These are phyloP conservation scores for Allodekkera sacchari DNA, from an alignment of 805 yeast species.

Conservation along the genomic window DNA sequence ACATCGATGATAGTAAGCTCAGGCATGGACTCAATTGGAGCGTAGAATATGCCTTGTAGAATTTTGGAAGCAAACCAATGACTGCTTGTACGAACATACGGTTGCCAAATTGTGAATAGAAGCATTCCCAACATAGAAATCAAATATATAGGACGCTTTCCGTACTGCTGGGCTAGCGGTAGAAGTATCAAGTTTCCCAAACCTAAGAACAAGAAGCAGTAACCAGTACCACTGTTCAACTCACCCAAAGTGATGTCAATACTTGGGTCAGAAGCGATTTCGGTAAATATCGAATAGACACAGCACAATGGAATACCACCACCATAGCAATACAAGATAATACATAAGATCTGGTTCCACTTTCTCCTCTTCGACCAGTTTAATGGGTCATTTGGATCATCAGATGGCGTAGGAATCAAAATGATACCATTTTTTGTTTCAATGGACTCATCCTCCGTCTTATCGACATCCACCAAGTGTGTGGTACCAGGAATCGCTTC, in stretches of 20 bases:
- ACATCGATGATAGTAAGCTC: conserved; percentile 42
- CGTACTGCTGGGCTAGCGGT: conserved; percentile 32
- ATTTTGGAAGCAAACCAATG: conserved; percentile 25
- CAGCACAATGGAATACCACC: conserved; percentile 18
- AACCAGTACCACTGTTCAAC: conserved; percentile 31
- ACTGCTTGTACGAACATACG: conserved; percentile 23
- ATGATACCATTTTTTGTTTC: conserved; percentile 31
- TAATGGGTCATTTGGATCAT: conserved; percentile 63
- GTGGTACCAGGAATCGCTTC: conserved; percentile 43
- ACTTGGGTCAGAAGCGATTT: conserved; percentile 23
- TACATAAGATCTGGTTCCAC: conserved; percentile 35
- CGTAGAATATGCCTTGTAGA: conserved; percentile 24
- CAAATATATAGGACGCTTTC: conserved; percentile 30
- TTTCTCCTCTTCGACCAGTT: conserved; percentile 51
- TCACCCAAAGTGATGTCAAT: conserved; percentile 19
- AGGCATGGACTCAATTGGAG: conserved; percentile 39
- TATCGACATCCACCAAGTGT: conserved; percentile 36
- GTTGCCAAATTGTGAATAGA: conserved; percentile 26
- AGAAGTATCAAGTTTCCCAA: conserved; percentile 28
- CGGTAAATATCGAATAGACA: conserved; percentile 15
- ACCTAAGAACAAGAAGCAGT: conserved; percentile 33
- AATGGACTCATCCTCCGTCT: conserved; percentile 1
- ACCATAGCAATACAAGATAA: conserved; percentile 29
- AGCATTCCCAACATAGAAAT: conserved; percentile 23
- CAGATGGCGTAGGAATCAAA: conserved; percentile 57